phyloP scores from a whole-genome alignment of 495 filamentous ascomycete genomes.

The Haplographium delicatum region DNA sequence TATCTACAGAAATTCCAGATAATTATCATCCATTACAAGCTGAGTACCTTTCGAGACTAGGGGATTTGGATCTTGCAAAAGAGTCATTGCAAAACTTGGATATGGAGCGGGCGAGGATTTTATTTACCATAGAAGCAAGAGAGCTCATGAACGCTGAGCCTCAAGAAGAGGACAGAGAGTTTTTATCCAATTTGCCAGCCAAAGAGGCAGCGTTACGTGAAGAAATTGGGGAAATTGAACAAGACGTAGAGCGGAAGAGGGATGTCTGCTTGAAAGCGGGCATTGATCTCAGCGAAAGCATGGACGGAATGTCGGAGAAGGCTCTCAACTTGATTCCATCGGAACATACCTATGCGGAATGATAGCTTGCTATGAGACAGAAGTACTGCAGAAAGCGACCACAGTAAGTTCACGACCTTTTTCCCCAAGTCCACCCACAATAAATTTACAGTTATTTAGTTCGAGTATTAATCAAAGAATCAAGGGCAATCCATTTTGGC shows the following conservation, averaged over 20 bases:
- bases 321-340: no score
- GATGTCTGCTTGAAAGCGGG: conserved; percentile 10
- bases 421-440: no score
- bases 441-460: no score
- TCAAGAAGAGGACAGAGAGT: not conserved
- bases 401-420: no score
- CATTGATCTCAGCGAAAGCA: conserved; percentile 7
- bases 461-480: no score
- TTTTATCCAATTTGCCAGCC: not conserved
- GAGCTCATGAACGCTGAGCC: not conserved
- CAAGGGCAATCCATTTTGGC: no score
- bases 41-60: conserved; percentile 9
- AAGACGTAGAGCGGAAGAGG: conserved; percentile 8
- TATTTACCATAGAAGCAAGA: not conserved
- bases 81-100: conserved; percentile 7
- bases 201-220: conserved; percentile 1
- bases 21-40: conserved; percentile 9
- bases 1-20: not conserved
- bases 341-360: no score
- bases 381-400: no score
- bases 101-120: not conserved
- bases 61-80: conserved; percentile 14
- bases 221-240: conserved; percentile 11
- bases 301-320: no score
- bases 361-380: no score